Percentiles rank a stretch among this genome's conserved stretches.
Conservation (phyloP, 2,329 filamentous ascomycete genomes). For the Penicillium decumbens region DNA sequence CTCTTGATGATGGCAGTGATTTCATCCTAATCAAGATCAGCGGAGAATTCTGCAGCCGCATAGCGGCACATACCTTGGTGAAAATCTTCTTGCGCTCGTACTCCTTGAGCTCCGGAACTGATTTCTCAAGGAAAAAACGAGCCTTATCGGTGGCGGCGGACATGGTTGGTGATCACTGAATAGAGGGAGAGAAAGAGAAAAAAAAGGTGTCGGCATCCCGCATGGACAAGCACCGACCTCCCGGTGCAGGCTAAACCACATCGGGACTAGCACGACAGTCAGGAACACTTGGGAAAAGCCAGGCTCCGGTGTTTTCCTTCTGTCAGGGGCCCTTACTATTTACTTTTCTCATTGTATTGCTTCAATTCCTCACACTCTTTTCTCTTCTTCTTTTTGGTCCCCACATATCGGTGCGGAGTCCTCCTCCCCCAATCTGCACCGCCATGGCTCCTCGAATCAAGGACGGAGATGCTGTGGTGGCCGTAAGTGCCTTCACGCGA, state of each 20-base stretch:
- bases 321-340: conserved; percentile 31
- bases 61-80: conserved; percentile 56
- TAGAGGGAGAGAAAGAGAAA: conserved; percentile 11
- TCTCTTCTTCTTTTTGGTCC: background rate
- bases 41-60: conserved; percentile 3
- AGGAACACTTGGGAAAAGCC: conserved; percentile 16
- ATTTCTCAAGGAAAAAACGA: conserved; percentile 88
- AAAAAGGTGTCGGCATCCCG: conserved; percentile 35
- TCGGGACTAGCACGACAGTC: conserved; percentile 5
- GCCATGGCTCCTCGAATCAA: conserved; percentile 59
- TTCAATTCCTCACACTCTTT: conserved; percentile 17
- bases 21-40: conserved; percentile 60
- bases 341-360: conserved; percentile 25
- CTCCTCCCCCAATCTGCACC: conserved; percentile 19
- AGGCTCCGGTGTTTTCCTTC: conserved; percentile 25
- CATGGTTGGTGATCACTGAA: conserved; percentile 50
- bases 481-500: conserved; percentile 43
- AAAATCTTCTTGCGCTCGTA: conserved; percentile 92
- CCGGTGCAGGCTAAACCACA: conserved; percentile 17
- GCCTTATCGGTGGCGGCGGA: conserved; percentile 86
- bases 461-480: conserved; percentile 59
- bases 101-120: conserved; percentile 85
- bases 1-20: conserved; percentile 84
- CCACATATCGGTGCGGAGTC: conserved; percentile 15
- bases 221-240: conserved; percentile 21